These are phyloP conservation scores for Melanomma pulvis-pyrius DNA, from an alignment of 495 filamentous ascomycete species.

Conservation along the genomic window DNA sequence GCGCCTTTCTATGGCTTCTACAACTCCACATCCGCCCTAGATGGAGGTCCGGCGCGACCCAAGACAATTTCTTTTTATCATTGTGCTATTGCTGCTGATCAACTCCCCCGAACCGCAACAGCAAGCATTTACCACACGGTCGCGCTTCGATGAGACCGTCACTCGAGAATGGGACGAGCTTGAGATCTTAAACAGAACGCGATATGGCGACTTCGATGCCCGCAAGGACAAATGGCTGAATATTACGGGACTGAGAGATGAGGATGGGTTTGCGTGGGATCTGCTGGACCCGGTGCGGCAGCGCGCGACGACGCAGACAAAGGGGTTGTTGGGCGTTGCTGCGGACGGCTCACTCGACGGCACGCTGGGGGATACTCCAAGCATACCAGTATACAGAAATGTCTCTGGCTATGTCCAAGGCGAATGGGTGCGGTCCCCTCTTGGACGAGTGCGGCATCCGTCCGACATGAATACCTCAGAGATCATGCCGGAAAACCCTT, in stretches of 20 bases:
- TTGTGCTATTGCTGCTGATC: constrained; percentile 46
- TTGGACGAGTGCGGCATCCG: constrained; percentile 44
- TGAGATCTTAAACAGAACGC: constrained; percentile 67
- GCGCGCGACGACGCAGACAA: constrained; percentile 57
- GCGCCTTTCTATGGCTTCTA: neutral
- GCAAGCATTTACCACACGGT: constrained; percentile 44
- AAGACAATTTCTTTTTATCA: constrained; percentile 43
- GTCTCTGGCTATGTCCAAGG: constrained; percentile 76
- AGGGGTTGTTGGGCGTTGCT: constrained; percentile 45
- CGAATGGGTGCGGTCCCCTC: constrained; percentile 67
- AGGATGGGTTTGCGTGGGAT: constrained; percentile 76
- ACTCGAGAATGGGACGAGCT: constrained; percentile 59
- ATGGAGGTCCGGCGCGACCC: constrained; percentile 41
- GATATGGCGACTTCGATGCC: constrained; percentile 74
- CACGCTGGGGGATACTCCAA: constrained; percentile 37
- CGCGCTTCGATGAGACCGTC: constrained; percentile 39
- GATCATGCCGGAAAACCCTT: constrained; percentile 45
- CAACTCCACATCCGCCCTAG: constrained; percentile 4
- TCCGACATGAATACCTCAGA: constrained; percentile 57
- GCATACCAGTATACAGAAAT: constrained; percentile 71
- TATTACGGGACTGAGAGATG: constrained; percentile 70
- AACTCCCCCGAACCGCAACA: constrained; percentile 47
- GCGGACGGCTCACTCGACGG: constrained; percentile 35
- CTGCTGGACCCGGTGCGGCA: constrained; percentile 58
- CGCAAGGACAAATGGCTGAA: constrained; percentile 65